These are phyloP conservation scores for Abrus pulchellus DNA, from an alignment of 306 rosid genomes.

Conservation along the genomic window DNA sequence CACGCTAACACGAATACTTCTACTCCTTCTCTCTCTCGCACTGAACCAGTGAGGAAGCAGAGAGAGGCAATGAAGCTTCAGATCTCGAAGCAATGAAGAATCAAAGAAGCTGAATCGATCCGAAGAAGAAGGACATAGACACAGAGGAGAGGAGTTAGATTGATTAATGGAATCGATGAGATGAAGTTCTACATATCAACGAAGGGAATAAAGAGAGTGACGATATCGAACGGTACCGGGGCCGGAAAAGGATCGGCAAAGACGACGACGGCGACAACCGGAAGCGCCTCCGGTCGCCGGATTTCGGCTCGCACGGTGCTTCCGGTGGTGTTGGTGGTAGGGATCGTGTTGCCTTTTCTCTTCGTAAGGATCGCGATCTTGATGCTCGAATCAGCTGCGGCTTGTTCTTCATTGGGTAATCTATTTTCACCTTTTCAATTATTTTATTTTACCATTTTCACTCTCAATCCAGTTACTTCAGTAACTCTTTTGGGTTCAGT, in stretches of 20 bases:
- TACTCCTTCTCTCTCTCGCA: conserved; percentile 8
- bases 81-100: conserved; percentile 35
- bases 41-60: conserved; percentile 12
- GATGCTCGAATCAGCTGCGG: conserved; percentile 81
- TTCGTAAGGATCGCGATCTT: conserved; percentile 76
- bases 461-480: neutral
- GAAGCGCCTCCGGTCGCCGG: conserved; percentile 60
- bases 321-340: conserved; percentile 66
- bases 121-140: neutral
- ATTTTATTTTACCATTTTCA: neutral
- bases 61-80: conserved; percentile 44
- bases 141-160: conserved; percentile 23
- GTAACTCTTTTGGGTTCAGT: neutral
- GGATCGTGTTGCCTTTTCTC: conserved; percentile 70
- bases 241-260: conserved; percentile 57
- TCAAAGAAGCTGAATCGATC: neutral
- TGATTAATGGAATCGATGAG: conserved; percentile 52
- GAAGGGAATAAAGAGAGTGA: conserved; percentile 73
- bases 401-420: conserved; percentile 74
- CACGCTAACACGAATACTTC: neutral
- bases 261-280: conserved; percentile 13
- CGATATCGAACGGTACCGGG: conserved; percentile 63
- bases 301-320: conserved; percentile 59
- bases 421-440: neutral
- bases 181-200: conserved; percentile 92